These are phyloP conservation scores for Haplosporangium sp. DNA, from an alignment of 371 early-diverging fungal species.

Conservation along the genomic window DNA sequence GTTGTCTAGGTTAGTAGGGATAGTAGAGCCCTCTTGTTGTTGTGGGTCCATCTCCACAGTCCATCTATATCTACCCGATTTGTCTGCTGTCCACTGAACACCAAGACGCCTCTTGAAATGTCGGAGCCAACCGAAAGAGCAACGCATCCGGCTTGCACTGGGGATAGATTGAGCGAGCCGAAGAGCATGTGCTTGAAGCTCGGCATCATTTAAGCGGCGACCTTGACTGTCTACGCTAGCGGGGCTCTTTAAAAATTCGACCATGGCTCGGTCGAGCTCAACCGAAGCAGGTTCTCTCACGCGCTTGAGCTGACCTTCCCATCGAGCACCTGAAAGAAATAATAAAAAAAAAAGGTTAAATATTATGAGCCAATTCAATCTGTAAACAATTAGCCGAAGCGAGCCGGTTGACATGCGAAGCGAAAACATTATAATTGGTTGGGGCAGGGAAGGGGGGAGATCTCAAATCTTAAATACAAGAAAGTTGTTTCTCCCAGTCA, in stretches of 20 bases:
- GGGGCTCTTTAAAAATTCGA: conserved; percentile 44
- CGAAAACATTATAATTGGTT: conserved; percentile 2
- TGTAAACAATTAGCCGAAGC: conserved; percentile 25
- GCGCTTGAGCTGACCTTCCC: conserved; percentile 56
- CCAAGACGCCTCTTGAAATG: conserved; percentile 53
- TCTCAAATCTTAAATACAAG: conserved; percentile 6
- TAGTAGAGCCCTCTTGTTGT: neutral
- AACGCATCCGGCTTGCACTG: conserved; percentile 50
- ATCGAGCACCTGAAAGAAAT: conserved; percentile 21
- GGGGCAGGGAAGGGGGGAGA: neutral
- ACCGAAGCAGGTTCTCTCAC: conserved; percentile 55
- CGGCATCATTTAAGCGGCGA: conserved; percentile 53
- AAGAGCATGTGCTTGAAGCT: conserved; percentile 49
- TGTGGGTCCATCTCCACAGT: conserved; percentile 49
- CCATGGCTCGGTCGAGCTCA: conserved; percentile 55
- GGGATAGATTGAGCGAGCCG: conserved; percentile 49
- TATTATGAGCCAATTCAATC: too few species aligned
- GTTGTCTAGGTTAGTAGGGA: conserved; percentile 6
- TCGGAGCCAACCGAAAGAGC: conserved; percentile 54
- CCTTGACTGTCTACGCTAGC: conserved; percentile 49
- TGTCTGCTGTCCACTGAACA: conserved; percentile 50
- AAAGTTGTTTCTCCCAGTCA: conserved; percentile 10
- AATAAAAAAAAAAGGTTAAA: neutral
- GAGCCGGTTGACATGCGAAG: conserved; percentile 23
- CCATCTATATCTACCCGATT: conserved; percentile 42